Conservation (phyloP, 75 land plant genomes). For the Selaginella moellendorffii region DNA sequence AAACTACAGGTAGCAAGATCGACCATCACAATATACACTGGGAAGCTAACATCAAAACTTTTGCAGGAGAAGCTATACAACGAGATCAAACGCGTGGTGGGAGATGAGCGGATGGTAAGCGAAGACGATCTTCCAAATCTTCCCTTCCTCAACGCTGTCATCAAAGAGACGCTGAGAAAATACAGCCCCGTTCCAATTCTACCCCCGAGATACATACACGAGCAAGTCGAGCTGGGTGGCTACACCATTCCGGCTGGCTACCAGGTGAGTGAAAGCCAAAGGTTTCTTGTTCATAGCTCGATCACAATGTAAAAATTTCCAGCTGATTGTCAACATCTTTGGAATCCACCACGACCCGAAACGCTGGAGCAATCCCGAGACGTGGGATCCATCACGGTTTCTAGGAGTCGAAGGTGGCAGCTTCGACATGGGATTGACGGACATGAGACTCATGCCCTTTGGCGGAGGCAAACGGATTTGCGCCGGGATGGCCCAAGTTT, state of each 20-base stretch:
- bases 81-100: slow-evolving; percentile 46
- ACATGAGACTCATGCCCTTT: slow-evolving; percentile 66
- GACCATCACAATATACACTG: too few relatives aligned
- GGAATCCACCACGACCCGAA: slow-evolving; percentile 60
- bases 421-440: slow-evolving; percentile 34
- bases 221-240: slow-evolving; percentile 73
- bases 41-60: too few relatives aligned
- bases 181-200: slow-evolving; percentile 62
- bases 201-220: slow-evolving; percentile 63
- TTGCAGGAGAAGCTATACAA: slow-evolving; percentile 44
- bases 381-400: slow-evolving; percentile 71
- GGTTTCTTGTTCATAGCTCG: neutral
- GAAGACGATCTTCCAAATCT: slow-evolving; percentile 60
- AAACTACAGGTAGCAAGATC: slow-evolving; percentile 42
- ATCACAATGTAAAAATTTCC: neutral
- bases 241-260: slow-evolving; percentile 54
- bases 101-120: slow-evolving; percentile 33
- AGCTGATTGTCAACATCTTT: slow-evolving; percentile 65
- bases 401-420: slow-evolving; percentile 19
- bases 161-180: slow-evolving; percentile 79
- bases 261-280: slow-evolving; percentile 38
- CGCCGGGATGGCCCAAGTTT: slow-evolving; percentile 51
- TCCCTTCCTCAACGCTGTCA: slow-evolving; percentile 55
- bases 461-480: slow-evolving; percentile 82
- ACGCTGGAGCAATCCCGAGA: slow-evolving; percentile 51